A percentile compares a stretch with the other conserved stretches of the same genome.
Evolutionary conservation across 768 basidiomycete species (phyloP).

Genomic region (Myochromella boudieri): DNA sequence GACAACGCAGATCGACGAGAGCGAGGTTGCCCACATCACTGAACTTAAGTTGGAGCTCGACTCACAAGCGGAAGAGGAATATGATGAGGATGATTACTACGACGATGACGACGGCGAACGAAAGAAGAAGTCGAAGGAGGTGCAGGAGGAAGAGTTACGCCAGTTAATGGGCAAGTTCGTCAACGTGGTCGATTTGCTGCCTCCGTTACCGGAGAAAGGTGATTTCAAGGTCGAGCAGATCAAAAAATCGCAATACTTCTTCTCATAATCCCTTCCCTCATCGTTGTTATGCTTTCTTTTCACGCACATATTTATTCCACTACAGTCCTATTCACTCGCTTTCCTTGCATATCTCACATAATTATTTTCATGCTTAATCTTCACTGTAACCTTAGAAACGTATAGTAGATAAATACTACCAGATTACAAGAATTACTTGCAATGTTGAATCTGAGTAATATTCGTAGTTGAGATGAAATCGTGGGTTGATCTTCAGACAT

Average conservation of each 20-base stretch:
- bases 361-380: conserved; percentile 1
- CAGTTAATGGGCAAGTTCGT: conserved; percentile 63
- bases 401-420: conserved; percentile 10
- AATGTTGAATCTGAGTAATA: too few relatives aligned
- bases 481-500: background rate
- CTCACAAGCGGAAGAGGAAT: conserved; percentile 20
- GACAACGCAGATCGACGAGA: conserved; percentile 31
- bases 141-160: conserved; percentile 21
- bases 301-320: background rate
- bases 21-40: conserved; percentile 15
- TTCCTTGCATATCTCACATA: background rate
- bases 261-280: conserved; percentile 57
- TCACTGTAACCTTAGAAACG: conserved; percentile 11
- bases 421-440: background rate
- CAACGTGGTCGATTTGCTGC: conserved; percentile 70
- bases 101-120: conserved; percentile 23
- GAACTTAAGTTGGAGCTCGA: conserved; percentile 10
- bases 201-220: conserved; percentile 83
- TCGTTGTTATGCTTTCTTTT: background rate
- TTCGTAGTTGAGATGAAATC: too few relatives aligned
- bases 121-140: conserved; percentile 21
- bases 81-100: conserved; percentile 19
- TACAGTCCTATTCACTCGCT: conserved; percentile 2
- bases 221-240: conserved; percentile 82
- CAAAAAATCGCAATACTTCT: conserved; percentile 87